Percentiles rank a stretch among this genome's conserved stretches.
Conservation (phyloP, 2,329 filamentous ascomycete species). For the Zymoseptoria brevis region DNA sequence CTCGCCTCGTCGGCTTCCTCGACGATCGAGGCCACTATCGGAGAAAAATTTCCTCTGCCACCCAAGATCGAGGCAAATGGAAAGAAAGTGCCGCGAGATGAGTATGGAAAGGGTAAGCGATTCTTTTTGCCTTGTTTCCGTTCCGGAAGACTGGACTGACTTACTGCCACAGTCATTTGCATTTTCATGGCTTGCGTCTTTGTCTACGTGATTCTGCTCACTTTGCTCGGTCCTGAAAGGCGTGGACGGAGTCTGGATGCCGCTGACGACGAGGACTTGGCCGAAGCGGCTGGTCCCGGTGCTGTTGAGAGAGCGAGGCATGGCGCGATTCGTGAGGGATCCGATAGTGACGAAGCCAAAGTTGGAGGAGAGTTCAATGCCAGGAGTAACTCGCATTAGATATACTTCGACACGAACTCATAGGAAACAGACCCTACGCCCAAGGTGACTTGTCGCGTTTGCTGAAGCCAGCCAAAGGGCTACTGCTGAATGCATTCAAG, state of each 20-base stretch:
- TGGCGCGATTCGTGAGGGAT: neutral
- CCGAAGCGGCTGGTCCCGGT: conserved; percentile 22
- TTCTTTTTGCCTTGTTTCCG: conserved; percentile 45
- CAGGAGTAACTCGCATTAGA: too few relatives aligned
- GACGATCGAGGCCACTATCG: conserved; percentile 37
- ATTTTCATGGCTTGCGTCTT: conserved; percentile 78
- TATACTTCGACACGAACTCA: too few relatives aligned
- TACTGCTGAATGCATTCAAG: too few relatives aligned
- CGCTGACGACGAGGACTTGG: conserved; percentile 24
- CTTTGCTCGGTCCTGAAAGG: conserved; percentile 52
- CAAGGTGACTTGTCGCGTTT: too few relatives aligned
- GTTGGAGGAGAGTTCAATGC: neutral
- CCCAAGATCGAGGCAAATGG: conserved; percentile 33
- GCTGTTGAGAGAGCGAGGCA: conserved; percentile 6
- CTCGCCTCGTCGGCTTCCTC: conserved; percentile 46
- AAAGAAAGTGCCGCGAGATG: conserved; percentile 32
- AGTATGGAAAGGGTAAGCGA: conserved; percentile 52
- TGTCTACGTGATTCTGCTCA: conserved; percentile 53
- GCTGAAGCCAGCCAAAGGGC: too few relatives aligned
- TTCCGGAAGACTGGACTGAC: too few relatives aligned
- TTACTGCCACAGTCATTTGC: conserved; percentile 11
- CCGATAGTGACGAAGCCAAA: neutral
- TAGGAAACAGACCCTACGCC: too few relatives aligned
- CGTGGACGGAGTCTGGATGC: conserved; percentile 30
- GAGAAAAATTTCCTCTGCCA: conserved; percentile 34